Conservation (phyloP, 2,329 filamentous ascomycete genomes). For the Thelonectria rubi region DNA sequence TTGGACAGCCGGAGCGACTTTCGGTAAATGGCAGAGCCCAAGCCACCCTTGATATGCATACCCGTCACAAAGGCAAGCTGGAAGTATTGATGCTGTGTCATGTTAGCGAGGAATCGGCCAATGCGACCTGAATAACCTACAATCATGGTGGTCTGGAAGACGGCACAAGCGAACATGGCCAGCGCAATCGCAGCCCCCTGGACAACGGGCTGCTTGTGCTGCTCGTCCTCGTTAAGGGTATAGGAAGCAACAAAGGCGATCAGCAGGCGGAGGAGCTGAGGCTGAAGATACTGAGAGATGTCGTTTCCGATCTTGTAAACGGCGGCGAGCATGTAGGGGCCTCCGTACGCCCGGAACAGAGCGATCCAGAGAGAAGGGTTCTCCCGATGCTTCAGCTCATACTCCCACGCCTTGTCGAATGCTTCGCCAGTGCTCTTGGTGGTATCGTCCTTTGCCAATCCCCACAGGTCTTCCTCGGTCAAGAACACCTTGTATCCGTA, state of each 20-base stretch:
- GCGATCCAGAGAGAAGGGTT: conserved; percentile 81
- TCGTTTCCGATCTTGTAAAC: conserved; percentile 93
- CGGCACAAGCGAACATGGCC: conserved; percentile 89
- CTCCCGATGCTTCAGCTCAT: conserved; percentile 76
- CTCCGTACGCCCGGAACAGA: conserved; percentile 83
- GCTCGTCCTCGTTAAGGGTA: conserved; percentile 63
- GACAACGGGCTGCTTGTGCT: conserved; percentile 82
- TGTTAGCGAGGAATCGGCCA: conserved; percentile 34
- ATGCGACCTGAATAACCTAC: conserved; percentile 42
- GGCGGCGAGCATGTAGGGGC: conserved; percentile 81
- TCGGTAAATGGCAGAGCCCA: conserved; percentile 90
- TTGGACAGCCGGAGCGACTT: conserved; percentile 93
- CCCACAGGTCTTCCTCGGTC: conserved; percentile 96
- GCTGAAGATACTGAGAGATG: conserved; percentile 85
- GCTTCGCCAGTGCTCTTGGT: conserved; percentile 75
- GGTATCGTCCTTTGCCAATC: conserved; percentile 80
- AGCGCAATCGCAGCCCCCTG: conserved; percentile 88
- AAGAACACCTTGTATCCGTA: conserved; percentile 91
- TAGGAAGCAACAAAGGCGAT: conserved; percentile 90
- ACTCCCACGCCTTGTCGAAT: conserved; percentile 80
- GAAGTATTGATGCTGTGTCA: conserved; percentile 84
- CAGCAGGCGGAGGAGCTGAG: conserved; percentile 84
- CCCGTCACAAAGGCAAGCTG: conserved; percentile 93
- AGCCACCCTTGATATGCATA: conserved; percentile 93
- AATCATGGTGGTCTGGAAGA: conserved; percentile 86